Conservation (phyloP, 768 basidiomycete genomes). For the Russula griseocarnosa region DNA sequence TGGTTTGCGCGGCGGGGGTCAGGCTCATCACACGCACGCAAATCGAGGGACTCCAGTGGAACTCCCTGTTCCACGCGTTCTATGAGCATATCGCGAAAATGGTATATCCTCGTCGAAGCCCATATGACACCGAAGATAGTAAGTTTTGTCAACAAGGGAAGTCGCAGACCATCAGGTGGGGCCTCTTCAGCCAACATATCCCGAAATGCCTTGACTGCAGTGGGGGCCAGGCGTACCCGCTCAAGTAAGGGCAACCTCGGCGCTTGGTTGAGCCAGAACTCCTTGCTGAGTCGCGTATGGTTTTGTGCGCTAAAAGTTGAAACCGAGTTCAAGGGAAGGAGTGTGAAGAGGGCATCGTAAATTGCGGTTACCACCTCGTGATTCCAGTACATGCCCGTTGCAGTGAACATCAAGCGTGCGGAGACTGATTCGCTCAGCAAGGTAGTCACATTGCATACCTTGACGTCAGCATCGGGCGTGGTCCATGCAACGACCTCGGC, state of each 20-base stretch:
- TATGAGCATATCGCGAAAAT: slow-evolving; percentile 1
- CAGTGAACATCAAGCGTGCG: not conserved
- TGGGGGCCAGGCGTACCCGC: not conserved
- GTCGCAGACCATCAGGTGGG: not conserved
- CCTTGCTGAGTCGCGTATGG: not conserved
- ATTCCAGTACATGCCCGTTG: too few relatives aligned
- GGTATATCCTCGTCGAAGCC: not conserved
- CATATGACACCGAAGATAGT: not conserved
- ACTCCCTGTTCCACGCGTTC: slow-evolving; percentile 1
- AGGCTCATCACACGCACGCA: not conserved
- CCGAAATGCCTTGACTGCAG: not conserved
- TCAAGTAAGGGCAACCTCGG: slow-evolving; percentile 1
- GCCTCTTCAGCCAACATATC: not conserved
- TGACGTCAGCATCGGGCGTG: not conserved
- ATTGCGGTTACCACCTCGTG: too few relatives aligned
- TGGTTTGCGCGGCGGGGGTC: not conserved
- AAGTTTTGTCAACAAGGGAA: slow-evolving; percentile 2
- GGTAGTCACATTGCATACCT: too few relatives aligned
- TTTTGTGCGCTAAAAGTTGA: not conserved
- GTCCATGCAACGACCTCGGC: slow-evolving; percentile 1
- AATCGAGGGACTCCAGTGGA: slow-evolving; percentile 10
- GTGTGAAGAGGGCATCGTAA: not conserved
- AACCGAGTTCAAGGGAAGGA: not conserved
- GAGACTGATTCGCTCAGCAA: not conserved
- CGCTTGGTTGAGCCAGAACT: not conserved